Evolutionary conservation across 2,329 filamentous ascomycete genomes (phyloP), one percentile per base, ranked within the genome.

Genomic region (Aspergillus chevalieri): DNA sequence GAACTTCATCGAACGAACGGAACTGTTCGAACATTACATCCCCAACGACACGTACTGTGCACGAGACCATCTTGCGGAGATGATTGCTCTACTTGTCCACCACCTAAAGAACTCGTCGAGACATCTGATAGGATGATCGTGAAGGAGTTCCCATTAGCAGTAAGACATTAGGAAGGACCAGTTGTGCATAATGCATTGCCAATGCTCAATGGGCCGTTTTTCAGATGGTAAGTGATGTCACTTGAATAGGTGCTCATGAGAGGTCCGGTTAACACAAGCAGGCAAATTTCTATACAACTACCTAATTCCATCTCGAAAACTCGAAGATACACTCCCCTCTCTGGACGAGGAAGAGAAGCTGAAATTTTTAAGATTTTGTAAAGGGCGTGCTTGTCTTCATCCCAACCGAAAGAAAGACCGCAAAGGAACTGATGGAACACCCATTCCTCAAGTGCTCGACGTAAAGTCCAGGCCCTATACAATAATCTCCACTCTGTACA

Each of bases 21-120:
- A 64, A 14, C 46, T 72, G 6, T 71, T 70, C 45, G 55, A 56
- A 6, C 58, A 64, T n/a, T 17, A 38, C 3, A 17, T 3, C 5
- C 34, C 48, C 39, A 28, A 65, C 0, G 61, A 63, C 26, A 55
- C 50, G 17, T 71, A 72, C 30, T 51, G 60, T 21, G 54, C 63
- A 5, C 65, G 61, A 46, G 43, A 56, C 38, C 69, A 72, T 53
- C 54, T 74, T 8, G 70, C 69, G 8, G 61, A 71, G 49, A 73
- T 74, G 64, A 68, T 71, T 24, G 63, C 63, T 3, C 52, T 72
- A 9, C 54, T 73, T 6, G 70, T 1, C 62, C 62, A 1, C 69
- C 69, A 0, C 66, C 69, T 0, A 51, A 38, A 46, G 57, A 57
- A 45, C 45, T 69, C 14, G 45, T 68, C 26, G 51, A 54, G 15